These are phyloP conservation scores for Calendula officinalis DNA, from an alignment of 129 eudicot species.

Conservation along the genomic window DNA sequence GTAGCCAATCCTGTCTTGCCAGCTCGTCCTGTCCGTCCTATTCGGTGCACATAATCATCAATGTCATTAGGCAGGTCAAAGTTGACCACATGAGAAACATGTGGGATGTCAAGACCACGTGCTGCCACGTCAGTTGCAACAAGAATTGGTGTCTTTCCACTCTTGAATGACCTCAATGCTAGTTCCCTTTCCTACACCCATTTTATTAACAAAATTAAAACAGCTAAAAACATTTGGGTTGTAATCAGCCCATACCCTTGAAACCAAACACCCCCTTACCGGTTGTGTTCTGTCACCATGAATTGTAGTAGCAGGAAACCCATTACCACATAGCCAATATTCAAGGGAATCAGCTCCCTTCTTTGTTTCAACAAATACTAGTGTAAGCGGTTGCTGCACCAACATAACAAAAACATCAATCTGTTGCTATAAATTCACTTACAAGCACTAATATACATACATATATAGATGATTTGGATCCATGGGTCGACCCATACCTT, in stretches of 20 bases:
- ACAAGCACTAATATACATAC: neutral
- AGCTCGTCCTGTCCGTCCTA: slow-evolving; percentile 89
- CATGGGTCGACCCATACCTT: slow-evolving; percentile 39
- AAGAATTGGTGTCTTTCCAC: slow-evolving; percentile 72
- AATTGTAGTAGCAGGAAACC: slow-evolving; percentile 66
- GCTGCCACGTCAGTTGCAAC: slow-evolving; percentile 90
- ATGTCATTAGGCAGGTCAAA: slow-evolving; percentile 81
- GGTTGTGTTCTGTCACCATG: slow-evolving; percentile 73
- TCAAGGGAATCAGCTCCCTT: slow-evolving; percentile 72
- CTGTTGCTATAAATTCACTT: neutral
- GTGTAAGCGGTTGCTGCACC: slow-evolving; percentile 70
- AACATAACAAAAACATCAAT: slow-evolving; percentile 27
- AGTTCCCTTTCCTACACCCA: slow-evolving; percentile 63
- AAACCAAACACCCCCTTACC: slow-evolving; percentile 23
- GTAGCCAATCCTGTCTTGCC: slow-evolving; percentile 82
- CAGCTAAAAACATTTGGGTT: too few species aligned
- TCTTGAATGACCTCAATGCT: slow-evolving; percentile 78
- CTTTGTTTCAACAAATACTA: slow-evolving; percentile 71
- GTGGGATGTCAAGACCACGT: slow-evolving; percentile 78
- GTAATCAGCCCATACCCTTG: too few species aligned
- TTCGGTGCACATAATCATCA: slow-evolving; percentile 84
- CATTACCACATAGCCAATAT: slow-evolving; percentile 56
- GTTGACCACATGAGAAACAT: slow-evolving; percentile 76
- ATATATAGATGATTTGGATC: neutral
- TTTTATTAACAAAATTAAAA: neutral